Base-by-base conservation (phyloP, 345 rosid genomes). In the Gossypium australe region DNA sequence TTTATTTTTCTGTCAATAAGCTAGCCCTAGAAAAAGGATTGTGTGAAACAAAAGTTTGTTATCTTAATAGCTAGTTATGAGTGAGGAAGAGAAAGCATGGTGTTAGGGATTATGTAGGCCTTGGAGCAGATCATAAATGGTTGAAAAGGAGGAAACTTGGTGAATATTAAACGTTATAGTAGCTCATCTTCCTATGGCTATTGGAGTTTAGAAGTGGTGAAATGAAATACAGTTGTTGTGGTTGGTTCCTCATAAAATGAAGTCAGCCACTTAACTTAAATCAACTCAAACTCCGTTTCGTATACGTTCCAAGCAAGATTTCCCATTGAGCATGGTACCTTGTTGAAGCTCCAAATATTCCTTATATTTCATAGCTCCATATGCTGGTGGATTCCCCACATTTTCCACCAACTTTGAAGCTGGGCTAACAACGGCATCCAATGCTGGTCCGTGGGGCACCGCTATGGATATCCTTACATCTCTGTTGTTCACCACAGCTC, bases 401-500 rank as follows among this genome's bases (percentile, higher is more conserved):
- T 25, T 13, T 4, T 75, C 83, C 13, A 80, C 7, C 41, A 86
- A 73, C 78, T 85, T 79, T 20, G 77, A 49, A 10, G 79, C 76
- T 25, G 87, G 87, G 2, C 25, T 41, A 25, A 86, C 87, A 1
- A 84, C 71, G 6, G 86, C 52, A 44, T 89, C 84, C 2, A 77
- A 58, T 6, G 92, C 81, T 4, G 92, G 87, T 57, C 88, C 92
- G 9, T 76, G 67, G 11, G 66, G 70, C 43, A 71, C 7, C 6
- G 74, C 84, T 8, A 85, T 44, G 10, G 88, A 82, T 29, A 89
- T 78, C 77, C 88, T 55, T 9, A 76, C 58, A 11, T 3, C 75
- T 20, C 74, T 78, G 7, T 65, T 70, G 77, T 89, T 89, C 77
- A 89, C 85, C 0, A 74, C 49, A 5, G 86, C 93, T 71, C 85